Evolutionary conservation across 2,329 filamentous ascomycete genomes (phyloP).

Genomic region (Paradendryphiella salina): DNA sequence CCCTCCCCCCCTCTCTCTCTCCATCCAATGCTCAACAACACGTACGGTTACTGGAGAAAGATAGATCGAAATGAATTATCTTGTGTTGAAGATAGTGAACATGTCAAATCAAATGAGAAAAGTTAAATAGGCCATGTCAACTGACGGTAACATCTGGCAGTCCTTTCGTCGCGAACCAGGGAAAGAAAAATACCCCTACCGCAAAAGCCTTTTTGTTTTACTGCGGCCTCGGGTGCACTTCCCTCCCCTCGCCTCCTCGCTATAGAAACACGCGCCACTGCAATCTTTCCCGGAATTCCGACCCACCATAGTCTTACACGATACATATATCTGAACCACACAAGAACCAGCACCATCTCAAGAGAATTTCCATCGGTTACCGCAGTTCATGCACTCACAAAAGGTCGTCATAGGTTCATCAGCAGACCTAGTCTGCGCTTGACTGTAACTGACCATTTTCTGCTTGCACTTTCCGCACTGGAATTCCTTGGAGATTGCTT

Average conservation of each 20-base stretch:
- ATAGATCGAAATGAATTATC: no score
- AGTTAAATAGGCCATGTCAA: no score
- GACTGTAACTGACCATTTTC: slow-evolving; percentile 92
- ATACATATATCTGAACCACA: background rate
- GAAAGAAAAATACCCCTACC: no score
- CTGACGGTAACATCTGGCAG: no score
- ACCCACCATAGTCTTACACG: slow-evolving; percentile 6
- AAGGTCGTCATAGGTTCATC: slow-evolving; percentile 79
- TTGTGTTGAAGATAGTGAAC: no score
- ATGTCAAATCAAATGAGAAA: no score
- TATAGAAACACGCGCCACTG: slow-evolving; percentile 8
- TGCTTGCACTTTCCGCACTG: slow-evolving; percentile 90
- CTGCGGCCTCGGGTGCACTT: no score
- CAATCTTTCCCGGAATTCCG: background rate
- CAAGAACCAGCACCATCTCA: slow-evolving; percentile 11
- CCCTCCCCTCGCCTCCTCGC: background rate
- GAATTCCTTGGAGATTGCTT: slow-evolving; percentile 84
- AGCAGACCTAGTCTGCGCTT: slow-evolving; percentile 92
- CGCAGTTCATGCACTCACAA: slow-evolving; percentile 58
- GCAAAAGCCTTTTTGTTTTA: no score
- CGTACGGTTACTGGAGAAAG: no score
- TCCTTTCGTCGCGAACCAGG: no score
- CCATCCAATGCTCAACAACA: no score
- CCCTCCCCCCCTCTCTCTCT: no score
- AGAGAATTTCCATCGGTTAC: slow-evolving; percentile 56